Evolutionary conservation across 2,329 filamentous ascomycete genomes (phyloP).

Genomic region (Epichloe aotearoae): DNA sequence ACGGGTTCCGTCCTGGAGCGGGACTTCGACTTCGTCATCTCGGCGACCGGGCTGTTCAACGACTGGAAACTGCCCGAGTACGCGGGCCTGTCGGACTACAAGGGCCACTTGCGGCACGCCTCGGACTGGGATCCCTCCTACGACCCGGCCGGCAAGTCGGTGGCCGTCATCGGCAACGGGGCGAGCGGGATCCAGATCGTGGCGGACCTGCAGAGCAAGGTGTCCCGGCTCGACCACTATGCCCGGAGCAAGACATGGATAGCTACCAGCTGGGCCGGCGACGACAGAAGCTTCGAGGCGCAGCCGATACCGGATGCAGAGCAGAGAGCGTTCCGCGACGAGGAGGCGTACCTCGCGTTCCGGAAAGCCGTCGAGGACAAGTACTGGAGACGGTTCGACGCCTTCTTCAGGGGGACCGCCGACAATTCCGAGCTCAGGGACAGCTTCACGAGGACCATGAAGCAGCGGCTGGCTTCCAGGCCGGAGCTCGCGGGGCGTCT

Average conservation of each 20-base stretch:
- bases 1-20: conserved; percentile 23
- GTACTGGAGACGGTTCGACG: conserved; percentile 46
- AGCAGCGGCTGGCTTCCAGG: conserved; percentile 35
- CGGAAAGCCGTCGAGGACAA: conserved; percentile 43
- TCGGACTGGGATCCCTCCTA: conserved; percentile 44
- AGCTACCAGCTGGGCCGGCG: conserved; percentile 44
- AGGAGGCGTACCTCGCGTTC: conserved; percentile 45
- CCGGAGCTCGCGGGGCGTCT: conserved; percentile 42
- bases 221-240: conserved; percentile 47
- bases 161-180: conserved; percentile 51
- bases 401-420: conserved; percentile 39
- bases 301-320: conserved; percentile 43
- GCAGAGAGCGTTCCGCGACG: conserved; percentile 44
- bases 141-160: conserved; percentile 33
- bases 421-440: conserved; percentile 34
- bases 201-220: conserved; percentile 36
- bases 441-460: conserved; percentile 36
- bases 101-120: conserved; percentile 44
- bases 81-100: conserved; percentile 40
- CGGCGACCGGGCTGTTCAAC: conserved; percentile 53
- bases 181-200: conserved; percentile 46
- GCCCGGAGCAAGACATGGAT: conserved; percentile 56
- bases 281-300: conserved; percentile 40
- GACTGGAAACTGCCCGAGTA: conserved; percentile 50
- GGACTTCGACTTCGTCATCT: conserved; percentile 46